Evolutionary conservation across 495 filamentous ascomycete species (phyloP), one percentile per base, ranked within the genome.

Genomic region (Cetradonia linearis): DNA sequence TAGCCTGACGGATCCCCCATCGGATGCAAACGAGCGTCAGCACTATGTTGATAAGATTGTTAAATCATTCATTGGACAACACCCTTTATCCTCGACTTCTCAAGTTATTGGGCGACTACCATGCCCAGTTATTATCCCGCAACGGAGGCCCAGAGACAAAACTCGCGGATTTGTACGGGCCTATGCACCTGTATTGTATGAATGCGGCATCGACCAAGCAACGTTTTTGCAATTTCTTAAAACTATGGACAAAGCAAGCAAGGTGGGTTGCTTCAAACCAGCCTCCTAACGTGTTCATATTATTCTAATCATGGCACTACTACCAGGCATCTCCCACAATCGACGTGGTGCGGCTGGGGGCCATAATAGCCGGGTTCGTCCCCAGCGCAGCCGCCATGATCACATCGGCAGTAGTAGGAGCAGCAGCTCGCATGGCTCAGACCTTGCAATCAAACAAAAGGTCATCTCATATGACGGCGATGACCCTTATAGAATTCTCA

Each of bases 171-270:
- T 81, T 50, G 63, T 77, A 55, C 58, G 71, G 52, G 71, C 78
- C 2, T 83, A 83, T 70, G 76, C 81, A 0, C 81, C 80, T 1
- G 69, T 73, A 1, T 71, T 83, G 0, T 70, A 68, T 1, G 72
- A 77, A 6, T 76, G 70, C 44, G 79, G 75, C 0, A 76, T 85
- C 63, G 73, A 77, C 61, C 72, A 82, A 58, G 56, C 58, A 23
- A 77, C 73, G 18, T 85, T 81, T 62, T 59, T 83, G 3, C 71
- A 77, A n/a, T 84, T 85, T 59, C 65, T 84, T 13, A 70, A 76
- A 66, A 75, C 70, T 8, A 72, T 77, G 40, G 71, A 81, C 48
- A 70, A 73, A 52, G 69, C 75, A 9, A 37, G 31, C 31, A 44
- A 57, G n/a, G 48, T 50, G 16, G 18, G 27, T 31, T 14, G 20